phyloP scores from a whole-genome alignment of 2,329 filamentous ascomycete genomes.

The Clonostachys rhizophaga region DNA sequence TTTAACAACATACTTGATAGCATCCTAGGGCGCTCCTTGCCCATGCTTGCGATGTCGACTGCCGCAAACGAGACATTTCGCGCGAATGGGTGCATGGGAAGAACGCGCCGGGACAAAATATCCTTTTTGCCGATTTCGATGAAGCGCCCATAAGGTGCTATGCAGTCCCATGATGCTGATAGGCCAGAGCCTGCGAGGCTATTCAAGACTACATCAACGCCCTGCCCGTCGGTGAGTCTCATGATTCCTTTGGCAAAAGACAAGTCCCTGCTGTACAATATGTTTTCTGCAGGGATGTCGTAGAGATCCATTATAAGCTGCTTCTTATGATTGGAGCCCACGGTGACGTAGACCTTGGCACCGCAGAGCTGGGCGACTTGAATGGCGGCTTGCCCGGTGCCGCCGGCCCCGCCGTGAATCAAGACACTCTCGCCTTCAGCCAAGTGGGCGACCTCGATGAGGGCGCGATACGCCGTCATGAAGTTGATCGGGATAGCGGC shows the following conservation, averaged over 20 bases:
- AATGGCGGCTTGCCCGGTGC: not conserved
- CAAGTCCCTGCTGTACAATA: not conserved
- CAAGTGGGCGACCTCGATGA: slow-evolving; percentile 7
- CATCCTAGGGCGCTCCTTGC: too few relatives aligned
- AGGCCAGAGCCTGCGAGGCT: not conserved
- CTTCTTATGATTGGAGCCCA: not conserved
- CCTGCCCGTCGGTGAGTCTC: not conserved
- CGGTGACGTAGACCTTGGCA: slow-evolving; percentile 13
- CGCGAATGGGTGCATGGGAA: slow-evolving; percentile 37
- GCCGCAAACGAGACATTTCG: slow-evolving; percentile 40
- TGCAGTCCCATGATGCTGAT: not conserved
- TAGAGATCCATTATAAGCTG: not conserved
- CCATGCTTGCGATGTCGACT: slow-evolving; percentile 25
- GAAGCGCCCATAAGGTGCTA: not conserved
- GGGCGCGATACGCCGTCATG: not conserved
- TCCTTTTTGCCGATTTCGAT: not conserved
- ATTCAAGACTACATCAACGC: not conserved
- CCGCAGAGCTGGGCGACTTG: slow-evolving; percentile 14
- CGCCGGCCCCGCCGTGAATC: slow-evolving; percentile 24
- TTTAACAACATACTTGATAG: too few relatives aligned
- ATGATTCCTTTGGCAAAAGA: not conserved
- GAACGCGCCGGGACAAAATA: not conserved
- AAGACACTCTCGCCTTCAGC: slow-evolving; percentile 18
- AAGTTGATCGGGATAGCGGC: not conserved
- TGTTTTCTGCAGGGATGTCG: not conserved